Percentiles rank a stretch among this genome's conserved stretches.
These are phyloP conservation scores for Paramecium primaurelia DNA, from an alignment of 73 alveolate species.

Conservation along the genomic window DNA sequence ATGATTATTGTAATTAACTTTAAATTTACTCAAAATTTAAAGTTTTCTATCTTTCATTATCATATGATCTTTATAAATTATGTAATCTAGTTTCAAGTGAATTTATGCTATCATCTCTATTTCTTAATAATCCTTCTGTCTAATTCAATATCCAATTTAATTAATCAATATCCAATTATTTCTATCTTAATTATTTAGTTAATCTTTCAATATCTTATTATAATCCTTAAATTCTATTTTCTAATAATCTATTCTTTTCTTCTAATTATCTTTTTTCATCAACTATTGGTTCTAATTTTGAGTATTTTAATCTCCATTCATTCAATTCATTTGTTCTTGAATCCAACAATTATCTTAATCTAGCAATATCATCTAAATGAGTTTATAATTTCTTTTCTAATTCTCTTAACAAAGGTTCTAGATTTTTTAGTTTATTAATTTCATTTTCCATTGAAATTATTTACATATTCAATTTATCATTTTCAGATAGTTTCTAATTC, in stretches of 20 bases:
- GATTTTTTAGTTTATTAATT: not conserved
- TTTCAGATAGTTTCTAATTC: not conserved
- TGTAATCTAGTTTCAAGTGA: not conserved
- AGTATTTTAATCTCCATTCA: conserved; percentile 34
- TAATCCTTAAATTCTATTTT: not conserved
- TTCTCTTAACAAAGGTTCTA: conserved; percentile 10
- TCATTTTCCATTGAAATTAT: not conserved
- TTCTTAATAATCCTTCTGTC: not conserved
- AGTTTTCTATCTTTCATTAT: not conserved
- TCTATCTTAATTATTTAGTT: not conserved
- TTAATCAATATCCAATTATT: not conserved
- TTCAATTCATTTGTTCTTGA: conserved; percentile 27
- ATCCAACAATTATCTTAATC: not conserved
- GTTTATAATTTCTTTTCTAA: not conserved
- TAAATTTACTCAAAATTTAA: not conserved
- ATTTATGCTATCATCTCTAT: not conserved
- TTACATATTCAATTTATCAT: not conserved
- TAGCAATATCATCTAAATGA: not conserved
- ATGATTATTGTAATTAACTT: not conserved
- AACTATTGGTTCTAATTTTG: not conserved
- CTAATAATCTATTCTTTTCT: not conserved
- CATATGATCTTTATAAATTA: not conserved
- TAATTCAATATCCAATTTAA: not conserved
- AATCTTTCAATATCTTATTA: not conserved
- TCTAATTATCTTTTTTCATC: not conserved